Percentiles rank a stretch among this genome's conserved stretches.
Evolutionary conservation across 1,139 yeast species (phyloP).

Genomic region (Hemisphaericaspora subhashii): DNA sequence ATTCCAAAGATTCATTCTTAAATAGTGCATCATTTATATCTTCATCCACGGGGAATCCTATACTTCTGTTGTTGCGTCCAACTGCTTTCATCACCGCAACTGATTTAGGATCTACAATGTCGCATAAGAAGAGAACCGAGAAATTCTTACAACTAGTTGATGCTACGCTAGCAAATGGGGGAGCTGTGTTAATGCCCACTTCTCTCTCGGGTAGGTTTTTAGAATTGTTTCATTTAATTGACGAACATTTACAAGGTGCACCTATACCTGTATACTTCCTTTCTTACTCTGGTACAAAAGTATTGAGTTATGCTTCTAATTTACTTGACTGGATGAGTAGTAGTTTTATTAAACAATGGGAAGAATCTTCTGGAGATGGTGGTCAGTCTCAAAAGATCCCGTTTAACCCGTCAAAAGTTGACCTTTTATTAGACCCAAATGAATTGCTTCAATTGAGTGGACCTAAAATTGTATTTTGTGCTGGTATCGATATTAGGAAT

Average conservation of each 20-base stretch:
- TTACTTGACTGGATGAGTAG: slow-evolving; percentile 97
- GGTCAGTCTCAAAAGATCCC: slow-evolving; percentile 50
- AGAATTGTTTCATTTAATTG: slow-evolving; percentile 73
- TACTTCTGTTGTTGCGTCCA: slow-evolving; percentile 72
- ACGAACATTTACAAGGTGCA: slow-evolving; percentile 54
- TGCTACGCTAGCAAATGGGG: slow-evolving; percentile 65
- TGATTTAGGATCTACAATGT: slow-evolving; percentile 62
- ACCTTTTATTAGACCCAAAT: slow-evolving; percentile 53
- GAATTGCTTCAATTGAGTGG: slow-evolving; percentile 61
- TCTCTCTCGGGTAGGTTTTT: slow-evolving; percentile 81
- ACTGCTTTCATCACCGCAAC: slow-evolving; percentile 82
- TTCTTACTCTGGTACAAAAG: slow-evolving; percentile 78
- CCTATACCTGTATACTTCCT: slow-evolving; percentile 72
- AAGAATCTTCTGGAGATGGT: slow-evolving; percentile 34
- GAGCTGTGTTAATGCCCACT: slow-evolving; percentile 81
- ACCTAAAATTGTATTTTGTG: slow-evolving; percentile 80
- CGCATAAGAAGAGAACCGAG: slow-evolving; percentile 66
- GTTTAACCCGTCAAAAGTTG: slow-evolving; percentile 65
- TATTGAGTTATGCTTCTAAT: slow-evolving; percentile 78
- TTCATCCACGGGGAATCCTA: slow-evolving; percentile 47
- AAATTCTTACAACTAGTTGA: slow-evolving; percentile 64
- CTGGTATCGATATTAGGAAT: slow-evolving; percentile 65
- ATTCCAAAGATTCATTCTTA: slow-evolving; percentile 81
- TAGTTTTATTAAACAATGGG: slow-evolving; percentile 79
- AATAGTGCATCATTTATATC: slow-evolving; percentile 74